Base-by-base conservation (phyloP, 1,284 basidiomycete species). In the Leccinum solheimii region DNA sequence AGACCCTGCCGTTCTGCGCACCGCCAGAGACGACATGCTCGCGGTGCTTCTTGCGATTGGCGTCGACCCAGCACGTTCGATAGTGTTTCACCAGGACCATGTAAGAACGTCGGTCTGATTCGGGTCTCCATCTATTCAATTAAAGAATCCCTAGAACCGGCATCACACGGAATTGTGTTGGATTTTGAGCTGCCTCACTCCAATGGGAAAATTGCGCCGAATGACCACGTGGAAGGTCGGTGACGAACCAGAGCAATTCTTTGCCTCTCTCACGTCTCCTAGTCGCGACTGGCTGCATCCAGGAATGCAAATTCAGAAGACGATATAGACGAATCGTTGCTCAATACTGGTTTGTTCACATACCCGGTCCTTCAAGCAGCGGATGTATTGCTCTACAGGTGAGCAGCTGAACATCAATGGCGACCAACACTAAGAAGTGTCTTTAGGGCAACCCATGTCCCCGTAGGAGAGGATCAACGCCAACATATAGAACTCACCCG, bases 161-260 rank as follows among this genome's bases (percentile, higher is more conserved):
- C 82, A 91, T 65, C 96, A 98, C 71, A 83, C 88, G 0, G 94
- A 98, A 70, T 79, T 98, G n/a, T 89, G 90, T 1, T 98, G 96
- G 96, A 86, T 95, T 60, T 75, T 98, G 57, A 92, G 87, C 66
- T 97, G 95, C 67, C 77, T 95, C 45, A 90, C 93, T 0, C 86
- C 93, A 0, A 83, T 97, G 51, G 94, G 95, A 7, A 88, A 87
- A 67, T 78, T 98, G 10, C 84, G 87, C 43, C 80, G 95, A 48
- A 97, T 97, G 95, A 97, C 95, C 2, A 96, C 94, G 0, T 98
- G 95, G 95, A 98, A 97, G 84, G 92, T 90, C 61, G 36, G 80
- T 30, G 27, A 26, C n/a, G 49, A 16, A 16, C 48, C 32, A 45
- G 16, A 21, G 3, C 40, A 6, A 43, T 45, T 1, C 10, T 34